Evolutionary conservation across 345 rosid genomes (phyloP).

Genomic region (Lenwebbia sp.): DNA sequence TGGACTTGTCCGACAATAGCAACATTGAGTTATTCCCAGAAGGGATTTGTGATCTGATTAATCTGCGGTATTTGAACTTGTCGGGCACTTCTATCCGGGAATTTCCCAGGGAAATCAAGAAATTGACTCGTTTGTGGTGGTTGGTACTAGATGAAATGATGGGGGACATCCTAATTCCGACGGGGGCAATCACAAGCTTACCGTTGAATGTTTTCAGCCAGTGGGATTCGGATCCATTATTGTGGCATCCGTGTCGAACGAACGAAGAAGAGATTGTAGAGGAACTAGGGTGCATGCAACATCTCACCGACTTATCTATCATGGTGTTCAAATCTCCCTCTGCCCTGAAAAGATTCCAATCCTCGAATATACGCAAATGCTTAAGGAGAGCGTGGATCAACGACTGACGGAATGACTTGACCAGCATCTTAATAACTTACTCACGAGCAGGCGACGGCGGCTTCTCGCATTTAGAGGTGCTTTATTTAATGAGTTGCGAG

Average conservation of each 20-base stretch:
- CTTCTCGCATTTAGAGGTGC: background rate
- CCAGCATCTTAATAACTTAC: background rate
- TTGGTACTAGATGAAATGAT: background rate
- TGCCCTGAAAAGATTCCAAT: background rate
- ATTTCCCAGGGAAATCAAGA: background rate
- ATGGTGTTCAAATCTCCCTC: accelerated
- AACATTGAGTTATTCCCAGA: background rate
- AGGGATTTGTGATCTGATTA: background rate
- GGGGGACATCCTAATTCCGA: background rate
- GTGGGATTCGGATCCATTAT: accelerated
- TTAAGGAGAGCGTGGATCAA: accelerated
- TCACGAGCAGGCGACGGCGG: accelerated
- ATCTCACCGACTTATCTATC: background rate
- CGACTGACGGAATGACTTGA: background rate
- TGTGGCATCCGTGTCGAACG: too few relatives aligned
- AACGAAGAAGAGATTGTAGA: background rate
- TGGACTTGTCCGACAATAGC: accelerated
- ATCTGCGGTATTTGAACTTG: background rate
- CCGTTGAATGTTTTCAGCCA: background rate
- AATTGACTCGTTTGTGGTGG: background rate
- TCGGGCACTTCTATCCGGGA: accelerated
- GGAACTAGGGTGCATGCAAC: background rate
- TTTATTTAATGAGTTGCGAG: accelerated
- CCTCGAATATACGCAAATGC: background rate
- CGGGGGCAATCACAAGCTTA: background rate